Base-by-base conservation (phyloP, 441 rosid species). In the Macaranga tanarius region DNA sequence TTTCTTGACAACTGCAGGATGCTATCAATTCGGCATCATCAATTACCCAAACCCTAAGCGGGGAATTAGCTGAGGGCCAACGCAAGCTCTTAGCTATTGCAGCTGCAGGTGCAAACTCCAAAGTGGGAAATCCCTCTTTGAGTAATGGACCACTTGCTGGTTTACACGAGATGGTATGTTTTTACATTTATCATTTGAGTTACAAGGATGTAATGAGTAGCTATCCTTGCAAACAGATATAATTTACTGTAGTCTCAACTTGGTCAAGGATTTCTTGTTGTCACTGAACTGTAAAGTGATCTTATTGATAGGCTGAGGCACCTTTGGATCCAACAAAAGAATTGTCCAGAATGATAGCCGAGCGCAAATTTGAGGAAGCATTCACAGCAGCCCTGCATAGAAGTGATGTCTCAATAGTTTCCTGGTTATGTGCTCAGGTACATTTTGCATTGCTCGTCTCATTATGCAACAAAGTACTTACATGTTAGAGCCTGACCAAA, bases 341-440 rank as follows among this genome's bases (percentile, higher is more conserved):
- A 56, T 78, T 91, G 34, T 82, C 88, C 22, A 86, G 91, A 78
- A 74, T 91, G 82, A 72, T 91, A 60, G 74, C 80, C 25, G 96
- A 88, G 69, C 73, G 51, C 65, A 89, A 89, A 79, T 89, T 79
- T 62, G 94, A 91, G 76, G 96, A 89, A 74, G 94, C 94, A 68
- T 91, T 91, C 73, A 79, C 90, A 7, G 80, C 75, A n/a, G 92
- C 94, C 12, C 77, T 91, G 65, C 96, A 88, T 58, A 84, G 92
- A 84, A 88, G 93, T 73, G 92, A 91, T 69, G 91, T 89, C 25
- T 72, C 94, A 13, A 81, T 86, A 26, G 96, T 91, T 51, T 91
- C 94, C 45, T 89, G 96, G 96, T 73, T 91, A 79, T 91, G 96
- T 78, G 83, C 87, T 59, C 93, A 89, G 93, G 93, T 89, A 84